These are phyloP conservation scores for Daldinia concentrica DNA, from an alignment of 495 filamentous ascomycete species.

Conservation along the genomic window DNA sequence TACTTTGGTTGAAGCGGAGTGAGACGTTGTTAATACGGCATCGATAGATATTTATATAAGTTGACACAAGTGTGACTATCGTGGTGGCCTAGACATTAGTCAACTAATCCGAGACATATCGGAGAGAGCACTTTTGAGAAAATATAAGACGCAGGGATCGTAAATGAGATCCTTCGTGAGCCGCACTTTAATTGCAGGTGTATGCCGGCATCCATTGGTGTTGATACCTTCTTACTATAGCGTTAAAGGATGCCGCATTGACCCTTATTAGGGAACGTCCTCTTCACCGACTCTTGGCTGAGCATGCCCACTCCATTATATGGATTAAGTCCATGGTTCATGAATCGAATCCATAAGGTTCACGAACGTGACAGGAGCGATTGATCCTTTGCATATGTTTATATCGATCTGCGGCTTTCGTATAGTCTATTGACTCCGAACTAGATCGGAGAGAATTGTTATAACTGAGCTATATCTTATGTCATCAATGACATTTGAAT, in stretches of 20 bases:
- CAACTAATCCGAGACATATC: constrained; percentile 1
- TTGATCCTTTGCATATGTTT: neutral
- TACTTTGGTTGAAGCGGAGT: neutral
- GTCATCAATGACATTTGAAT: neutral
- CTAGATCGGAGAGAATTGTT: neutral
- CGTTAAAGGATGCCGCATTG: neutral
- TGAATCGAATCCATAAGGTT: neutral
- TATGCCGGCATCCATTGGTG: neutral
- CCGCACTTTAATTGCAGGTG: constrained; percentile 4
- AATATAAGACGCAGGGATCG: constrained; percentile 10
- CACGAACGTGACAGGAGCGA: neutral
- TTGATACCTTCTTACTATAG: neutral
- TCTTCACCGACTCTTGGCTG: neutral
- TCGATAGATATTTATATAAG: neutral
- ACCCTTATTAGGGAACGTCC: neutral
- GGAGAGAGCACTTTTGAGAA: constrained; percentile 18
- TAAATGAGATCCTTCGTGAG: neutral
- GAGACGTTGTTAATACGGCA: neutral
- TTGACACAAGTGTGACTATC: constrained; percentile 5
- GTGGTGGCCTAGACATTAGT: neutral
- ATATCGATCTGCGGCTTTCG: neutral
- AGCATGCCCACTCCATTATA: neutral
- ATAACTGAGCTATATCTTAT: neutral
- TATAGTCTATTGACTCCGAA: neutral
- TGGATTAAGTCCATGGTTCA: neutral